Percentiles rank a stretch among this genome's conserved stretches.
These are phyloP conservation scores for Emergomyces pasteurianus DNA, from an alignment of 2,329 filamentous ascomycete genomes.

Conservation along the genomic window DNA sequence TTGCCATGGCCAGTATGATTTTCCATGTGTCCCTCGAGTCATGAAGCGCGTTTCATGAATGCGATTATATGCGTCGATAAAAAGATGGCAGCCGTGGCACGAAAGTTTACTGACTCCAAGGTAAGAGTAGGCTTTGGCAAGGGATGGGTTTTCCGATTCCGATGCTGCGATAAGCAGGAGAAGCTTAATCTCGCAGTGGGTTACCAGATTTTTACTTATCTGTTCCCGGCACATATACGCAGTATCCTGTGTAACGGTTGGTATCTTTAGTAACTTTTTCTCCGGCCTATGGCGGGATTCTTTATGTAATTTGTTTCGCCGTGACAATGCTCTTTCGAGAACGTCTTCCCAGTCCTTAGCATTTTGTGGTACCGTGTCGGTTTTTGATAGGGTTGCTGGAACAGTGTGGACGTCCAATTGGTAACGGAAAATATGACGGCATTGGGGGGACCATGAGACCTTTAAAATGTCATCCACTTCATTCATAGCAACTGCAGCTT, in stretches of 20 bases:
- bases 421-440: neutral
- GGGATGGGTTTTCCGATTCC: neutral
- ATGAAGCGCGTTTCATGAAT: neutral
- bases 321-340: neutral
- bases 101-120: neutral
- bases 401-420: neutral
- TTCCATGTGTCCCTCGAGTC: neutral
- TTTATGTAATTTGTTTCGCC: neutral
- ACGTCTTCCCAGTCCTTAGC: neutral
- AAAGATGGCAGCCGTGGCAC: neutral
- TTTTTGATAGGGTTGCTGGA: neutral
- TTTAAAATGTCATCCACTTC: neutral
- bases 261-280: neutral
- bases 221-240: neutral
- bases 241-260: neutral
- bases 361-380: neutral
- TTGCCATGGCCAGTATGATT: neutral
- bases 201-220: neutral
- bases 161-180: neutral
- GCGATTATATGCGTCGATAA: constrained; percentile 1
- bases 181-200: neutral
- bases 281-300: neutral
- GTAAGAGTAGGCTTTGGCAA: constrained; percentile 1
- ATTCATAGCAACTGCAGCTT: neutral
- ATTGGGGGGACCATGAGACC: neutral